Base-by-base conservation (phyloP, 1,284 basidiomycete genomes). In the Phlebopus sp. region DNA sequence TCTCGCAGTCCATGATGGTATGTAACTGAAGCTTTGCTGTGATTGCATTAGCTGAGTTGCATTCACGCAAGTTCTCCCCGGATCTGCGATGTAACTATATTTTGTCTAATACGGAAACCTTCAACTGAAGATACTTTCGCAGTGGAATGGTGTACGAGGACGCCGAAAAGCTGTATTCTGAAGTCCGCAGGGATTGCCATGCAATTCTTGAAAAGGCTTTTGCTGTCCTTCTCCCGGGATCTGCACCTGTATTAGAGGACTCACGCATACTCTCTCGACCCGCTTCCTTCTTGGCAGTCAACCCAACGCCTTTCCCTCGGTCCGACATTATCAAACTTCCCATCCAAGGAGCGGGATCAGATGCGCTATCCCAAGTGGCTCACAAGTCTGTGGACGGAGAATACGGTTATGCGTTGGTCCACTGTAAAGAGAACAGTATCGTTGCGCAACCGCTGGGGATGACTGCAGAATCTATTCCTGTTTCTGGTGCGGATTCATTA, bases 121-220 rank as follows among this genome's bases (percentile, higher is more conserved):
- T 17, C 19, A 11, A 27, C 40, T 63, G 18, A 63, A 3, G 6
- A 34, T 29, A 11, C 23, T 36, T n/a, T 17, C 53, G 9, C 54
- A 90, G 86, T 42, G 86, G 85, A 1, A 87, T 93, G 87, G 92
- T 97, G 6, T 98, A 98, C 68, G 88, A 95, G 6, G 96, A 99
- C 62, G 92, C 93, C 2, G 92, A 97, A 67, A 79, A 81, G 56
- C 73, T 90, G 17, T 97, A 98, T 63, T 79, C 82, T 8, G 84
- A 90, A 59, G 82, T 97, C 23, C 76, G 77, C 21, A 77, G 81
- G 53, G 81, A 83, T 37, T 86, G 89, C 37, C 71, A 79, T 42
- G 64, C 66, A 9, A 74, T 97, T 15, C 70, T 97, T 44, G 84
- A 95, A 47, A 79, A 88, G 40, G 92, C 94, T 0, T 77, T 92